Evolutionary conservation across 345 rosid species (phyloP).

Genomic region (Adansonia digitata): DNA sequence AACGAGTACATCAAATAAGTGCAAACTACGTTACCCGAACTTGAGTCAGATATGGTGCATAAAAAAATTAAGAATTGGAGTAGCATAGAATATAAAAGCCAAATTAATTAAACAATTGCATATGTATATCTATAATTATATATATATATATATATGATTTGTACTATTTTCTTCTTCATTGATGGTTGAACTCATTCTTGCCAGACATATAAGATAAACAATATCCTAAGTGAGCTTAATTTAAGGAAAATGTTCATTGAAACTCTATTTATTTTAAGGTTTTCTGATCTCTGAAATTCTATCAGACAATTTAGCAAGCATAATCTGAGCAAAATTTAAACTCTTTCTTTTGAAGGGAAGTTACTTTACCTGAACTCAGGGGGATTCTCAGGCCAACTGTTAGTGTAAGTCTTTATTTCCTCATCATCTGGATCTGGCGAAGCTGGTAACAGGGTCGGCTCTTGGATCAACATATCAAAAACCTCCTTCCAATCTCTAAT

Average conservation of each 20-base stretch:
- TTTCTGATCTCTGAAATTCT: background rate
- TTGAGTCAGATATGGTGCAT: too few relatives aligned
- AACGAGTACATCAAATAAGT: background rate
- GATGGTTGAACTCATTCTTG: background rate
- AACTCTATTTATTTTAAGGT: background rate
- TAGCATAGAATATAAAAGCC: too few relatives aligned
- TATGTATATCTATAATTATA: too few relatives aligned
- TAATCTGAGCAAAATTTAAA: background rate
- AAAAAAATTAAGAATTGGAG: too few relatives aligned
- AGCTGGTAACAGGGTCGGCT: slow-evolving; percentile 50
- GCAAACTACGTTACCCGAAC: too few relatives aligned
- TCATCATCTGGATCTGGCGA: slow-evolving; percentile 34
- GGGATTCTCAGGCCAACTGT: slow-evolving; percentile 57
- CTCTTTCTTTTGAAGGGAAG: background rate
- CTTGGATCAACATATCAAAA: slow-evolving; percentile 45
- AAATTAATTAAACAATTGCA: background rate
- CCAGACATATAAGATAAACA: background rate
- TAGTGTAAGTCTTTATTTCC: slow-evolving; percentile 30
- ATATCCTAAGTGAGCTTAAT: background rate
- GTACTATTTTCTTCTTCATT: background rate
- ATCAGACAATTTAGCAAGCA: background rate
- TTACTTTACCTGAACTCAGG: slow-evolving; percentile 37
- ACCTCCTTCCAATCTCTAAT: slow-evolving; percentile 68
- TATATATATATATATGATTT: too few relatives aligned
- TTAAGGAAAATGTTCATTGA: background rate